phyloP scores from a whole-genome alignment of 2,329 filamentous ascomycete species.

The Bertia moriformis region DNA sequence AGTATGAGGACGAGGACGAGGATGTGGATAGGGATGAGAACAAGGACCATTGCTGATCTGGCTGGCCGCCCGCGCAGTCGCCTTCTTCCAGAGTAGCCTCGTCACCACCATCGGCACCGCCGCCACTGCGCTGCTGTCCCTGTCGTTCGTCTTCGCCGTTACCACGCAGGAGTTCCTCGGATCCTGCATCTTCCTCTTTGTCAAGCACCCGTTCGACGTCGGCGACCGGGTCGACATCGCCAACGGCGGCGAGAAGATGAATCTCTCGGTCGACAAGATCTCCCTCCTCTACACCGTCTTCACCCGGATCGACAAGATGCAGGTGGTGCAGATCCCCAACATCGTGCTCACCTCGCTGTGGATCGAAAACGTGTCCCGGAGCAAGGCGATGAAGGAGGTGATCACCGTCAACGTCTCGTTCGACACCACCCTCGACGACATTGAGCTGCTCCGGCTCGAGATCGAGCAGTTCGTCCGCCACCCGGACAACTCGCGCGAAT shows the following conservation, averaged over 20 bases:
- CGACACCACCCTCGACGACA: conserved; percentile 77
- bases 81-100: conserved; percentile 78
- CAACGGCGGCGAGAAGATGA: conserved; percentile 32
- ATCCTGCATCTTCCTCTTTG: conserved; percentile 95
- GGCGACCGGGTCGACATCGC: conserved; percentile 81
- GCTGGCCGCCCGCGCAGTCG: conserved; percentile 31
- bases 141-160: conserved; percentile 92
- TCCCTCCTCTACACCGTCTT: conserved; percentile 89
- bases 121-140: conserved; percentile 77
- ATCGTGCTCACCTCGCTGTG: conserved; percentile 83
- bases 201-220: conserved; percentile 96
- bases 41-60: not conserved
- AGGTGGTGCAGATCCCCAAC: conserved; percentile 74
- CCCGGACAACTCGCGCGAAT: conserved; percentile 80
- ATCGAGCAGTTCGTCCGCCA: conserved; percentile 73
- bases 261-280: conserved; percentile 80
- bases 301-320: conserved; percentile 67
- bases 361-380: conserved; percentile 87
- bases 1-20: too few relatives aligned
- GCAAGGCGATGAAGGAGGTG: conserved; percentile 79
- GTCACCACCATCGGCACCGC: conserved; percentile 75
- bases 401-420: conserved; percentile 70
- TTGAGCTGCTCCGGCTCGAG: conserved; percentile 71
- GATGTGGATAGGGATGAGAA: too few relatives aligned
- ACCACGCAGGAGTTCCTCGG: conserved; percentile 92